A percentile compares a stretch with the other conserved stretches of the same genome.
phyloP scores from a whole-genome alignment of 1,139 yeast species.

The Pichia inconspicua region DNA sequence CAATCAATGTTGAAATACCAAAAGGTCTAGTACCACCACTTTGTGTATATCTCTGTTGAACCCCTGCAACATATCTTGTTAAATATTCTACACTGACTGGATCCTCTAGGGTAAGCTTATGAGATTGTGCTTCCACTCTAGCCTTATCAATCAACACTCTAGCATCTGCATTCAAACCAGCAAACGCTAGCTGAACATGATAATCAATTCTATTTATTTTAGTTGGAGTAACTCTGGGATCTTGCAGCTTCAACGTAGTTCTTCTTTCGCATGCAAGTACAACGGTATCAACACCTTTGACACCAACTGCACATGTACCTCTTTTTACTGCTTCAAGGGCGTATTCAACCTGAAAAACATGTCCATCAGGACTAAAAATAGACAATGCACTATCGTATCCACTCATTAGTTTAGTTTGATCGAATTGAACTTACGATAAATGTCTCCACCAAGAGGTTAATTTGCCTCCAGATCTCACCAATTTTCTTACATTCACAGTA shows the following conservation, averaged over 20 bases:
- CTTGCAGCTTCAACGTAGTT: conserved; percentile 90
- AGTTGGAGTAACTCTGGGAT: conserved; percentile 91
- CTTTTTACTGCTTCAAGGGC: conserved; percentile 97
- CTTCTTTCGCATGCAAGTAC: conserved; percentile 96
- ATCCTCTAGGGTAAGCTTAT: conserved; percentile 86
- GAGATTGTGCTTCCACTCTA: conserved; percentile 95
- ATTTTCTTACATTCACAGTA: background rate
- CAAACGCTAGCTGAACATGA: conserved; percentile 88
- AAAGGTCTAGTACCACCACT: conserved; percentile 96
- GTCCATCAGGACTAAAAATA: conserved; percentile 98
- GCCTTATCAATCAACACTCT: conserved; percentile 92
- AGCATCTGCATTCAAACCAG: conserved; percentile 97
- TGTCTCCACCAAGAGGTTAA: background rate
- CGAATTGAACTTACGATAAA: background rate
- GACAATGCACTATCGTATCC: conserved; percentile 99
- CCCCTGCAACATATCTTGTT: conserved; percentile 92
- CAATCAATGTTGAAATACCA: conserved; percentile 90
- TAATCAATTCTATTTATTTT: conserved; percentile 88
- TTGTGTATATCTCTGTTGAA: conserved; percentile 96
- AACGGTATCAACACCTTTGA: conserved; percentile 81
- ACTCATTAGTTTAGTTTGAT: conserved; percentile 50
- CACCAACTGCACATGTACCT: conserved; percentile 97
- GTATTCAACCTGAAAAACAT: conserved; percentile 96
- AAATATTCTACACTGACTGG: conserved; percentile 88
- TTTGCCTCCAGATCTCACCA: conserved; percentile 5